Base-by-base conservation (phyloP, 2,329 filamentous ascomycete genomes). In the Dothidotthia symphoricarpi region DNA sequence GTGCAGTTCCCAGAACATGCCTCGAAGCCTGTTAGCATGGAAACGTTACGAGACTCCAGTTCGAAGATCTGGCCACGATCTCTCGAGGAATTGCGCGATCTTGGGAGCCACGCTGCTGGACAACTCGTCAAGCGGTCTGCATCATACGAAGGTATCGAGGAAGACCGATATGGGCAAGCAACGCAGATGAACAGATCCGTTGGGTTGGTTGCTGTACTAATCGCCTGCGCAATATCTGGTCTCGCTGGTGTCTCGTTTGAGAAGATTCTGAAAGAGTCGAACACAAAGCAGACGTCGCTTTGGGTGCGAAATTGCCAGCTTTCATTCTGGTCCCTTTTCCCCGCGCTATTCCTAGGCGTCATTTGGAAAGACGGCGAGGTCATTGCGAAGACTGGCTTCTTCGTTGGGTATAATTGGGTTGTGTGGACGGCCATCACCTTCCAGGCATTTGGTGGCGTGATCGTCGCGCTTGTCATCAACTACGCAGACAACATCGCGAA, bases 221-320 rank as follows among this genome's bases (percentile, higher is more conserved):
- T 85, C 9, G 85, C 89, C 10, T 90, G 88, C 34, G 73, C 83
- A 8, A 77, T 93, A 6, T 95, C 90, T 1, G 89, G 89, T 3
- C 71, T 95, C 32, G 91, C 88, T 0, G 86, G 89, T 0, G 88
- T 91, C 1, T 88, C 87, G 56, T 90, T 91, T 50, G 87, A 97
- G 66, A 96, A 94, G 69, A 82, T 96, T 3, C 74, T 97, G 38
- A 95, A 94, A 65, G 86, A 95, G 50, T 85, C 86, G n/a, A 76
- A 80, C 0, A 47, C 77, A 2, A 77, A 82, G 31, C 83, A 82
- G 9, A 83, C 83, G 5, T 91, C 88, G 1, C 76, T 97, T 11
- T 98, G 93, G 93, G 83, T 93, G 28, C 83, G 93, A 45, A 98
- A 97, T 63, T 85, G 96, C 31, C 93, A 98, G 66, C 74, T 98